A percentile compares a stretch with the other conserved stretches of the same genome.
phyloP scores from a whole-genome alignment of 2,329 filamentous ascomycete genomes.

The Ophiosphaerella herpotricha region DNA sequence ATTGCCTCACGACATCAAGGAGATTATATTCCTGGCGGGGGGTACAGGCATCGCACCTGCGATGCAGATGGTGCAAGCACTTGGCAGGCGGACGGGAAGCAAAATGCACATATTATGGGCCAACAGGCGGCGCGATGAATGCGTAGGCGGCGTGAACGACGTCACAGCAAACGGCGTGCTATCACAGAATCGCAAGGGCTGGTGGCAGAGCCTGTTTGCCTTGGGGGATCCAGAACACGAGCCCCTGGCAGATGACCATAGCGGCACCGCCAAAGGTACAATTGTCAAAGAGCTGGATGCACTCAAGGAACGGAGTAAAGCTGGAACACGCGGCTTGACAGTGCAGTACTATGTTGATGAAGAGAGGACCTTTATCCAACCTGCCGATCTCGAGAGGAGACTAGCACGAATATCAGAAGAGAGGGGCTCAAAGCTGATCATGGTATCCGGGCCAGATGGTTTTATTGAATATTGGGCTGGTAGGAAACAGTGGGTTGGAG shows the following conservation, averaged over 20 bases:
- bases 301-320: slow-evolving; percentile 55
- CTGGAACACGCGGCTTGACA: slow-evolving; percentile 33
- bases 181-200: slow-evolving; percentile 18
- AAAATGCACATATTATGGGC: slow-evolving; percentile 82
- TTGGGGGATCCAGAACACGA: slow-evolving; percentile 13
- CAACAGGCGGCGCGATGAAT: slow-evolving; percentile 69
- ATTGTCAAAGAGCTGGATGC: slow-evolving; percentile 67
- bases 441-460: slow-evolving; percentile 89
- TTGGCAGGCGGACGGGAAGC: slow-evolving; percentile 54
- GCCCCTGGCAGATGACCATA: slow-evolving; percentile 4
- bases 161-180: slow-evolving; percentile 19
- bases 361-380: slow-evolving; percentile 68
- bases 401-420: slow-evolving; percentile 23
- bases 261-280: slow-evolving; percentile 43
- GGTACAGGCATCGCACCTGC: slow-evolving; percentile 93
- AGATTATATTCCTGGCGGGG: slow-evolving; percentile 83
- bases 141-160: slow-evolving; percentile 62
- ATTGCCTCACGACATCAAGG: slow-evolving; percentile 57
- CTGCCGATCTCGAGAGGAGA: slow-evolving; percentile 42
- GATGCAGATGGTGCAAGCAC: slow-evolving; percentile 73
- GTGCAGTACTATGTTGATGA: slow-evolving; percentile 84
- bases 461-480: slow-evolving; percentile 84
- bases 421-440: slow-evolving; percentile 66
- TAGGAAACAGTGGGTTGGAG: slow-evolving; percentile 74
- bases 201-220: slow-evolving; percentile 36